Percentiles rank a stretch among this genome's conserved stretches.
Evolutionary conservation across 805 yeast species (phyloP).

Genomic region (Myxozyma nipponensis): DNA sequence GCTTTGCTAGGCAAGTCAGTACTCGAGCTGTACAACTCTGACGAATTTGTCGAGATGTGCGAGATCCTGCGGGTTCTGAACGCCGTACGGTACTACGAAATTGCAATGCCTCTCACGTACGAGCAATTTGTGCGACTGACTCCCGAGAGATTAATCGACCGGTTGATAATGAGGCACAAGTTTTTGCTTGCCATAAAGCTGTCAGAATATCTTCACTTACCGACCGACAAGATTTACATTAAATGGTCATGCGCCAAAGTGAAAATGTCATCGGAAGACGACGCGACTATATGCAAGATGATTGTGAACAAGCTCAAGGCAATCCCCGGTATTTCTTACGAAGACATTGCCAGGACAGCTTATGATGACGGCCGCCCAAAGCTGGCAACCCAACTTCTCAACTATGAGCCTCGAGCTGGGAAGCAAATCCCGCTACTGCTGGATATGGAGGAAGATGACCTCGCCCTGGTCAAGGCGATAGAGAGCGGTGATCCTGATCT

Average conservation of each 20-base stretch:
- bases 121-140: conserved; percentile 51
- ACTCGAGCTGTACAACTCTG: conserved; percentile 52
- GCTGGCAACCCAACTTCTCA: conserved; percentile 63
- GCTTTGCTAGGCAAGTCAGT: conserved; percentile 80
- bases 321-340: conserved; percentile 50
- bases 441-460: conserved; percentile 65
- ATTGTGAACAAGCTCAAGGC: conserved; percentile 48
- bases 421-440: conserved; percentile 62
- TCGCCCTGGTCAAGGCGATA: conserved; percentile 65
- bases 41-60: conserved; percentile 59
- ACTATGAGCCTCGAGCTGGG: conserved; percentile 59
- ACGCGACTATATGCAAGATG: conserved; percentile 51
- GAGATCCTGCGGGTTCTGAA: conserved; percentile 64
- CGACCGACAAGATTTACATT: conserved; percentile 53
- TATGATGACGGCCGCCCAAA: conserved; percentile 74
- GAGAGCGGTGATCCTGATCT: conserved; percentile 60
- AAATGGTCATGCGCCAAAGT: conserved; percentile 81
- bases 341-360: conserved; percentile 59
- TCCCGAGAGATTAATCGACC: conserved; percentile 51
- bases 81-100: conserved; percentile 56
- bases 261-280: conserved; percentile 45
- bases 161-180: conserved; percentile 55
- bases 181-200: conserved; percentile 63
- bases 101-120: conserved; percentile 68
- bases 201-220: conserved; percentile 48